Percentiles rank a stretch among this genome's conserved stretches.
These are phyloP conservation scores for Colletotrichum limetticola DNA, from an alignment of 2,329 filamentous ascomycete genomes.

Conservation along the genomic window DNA sequence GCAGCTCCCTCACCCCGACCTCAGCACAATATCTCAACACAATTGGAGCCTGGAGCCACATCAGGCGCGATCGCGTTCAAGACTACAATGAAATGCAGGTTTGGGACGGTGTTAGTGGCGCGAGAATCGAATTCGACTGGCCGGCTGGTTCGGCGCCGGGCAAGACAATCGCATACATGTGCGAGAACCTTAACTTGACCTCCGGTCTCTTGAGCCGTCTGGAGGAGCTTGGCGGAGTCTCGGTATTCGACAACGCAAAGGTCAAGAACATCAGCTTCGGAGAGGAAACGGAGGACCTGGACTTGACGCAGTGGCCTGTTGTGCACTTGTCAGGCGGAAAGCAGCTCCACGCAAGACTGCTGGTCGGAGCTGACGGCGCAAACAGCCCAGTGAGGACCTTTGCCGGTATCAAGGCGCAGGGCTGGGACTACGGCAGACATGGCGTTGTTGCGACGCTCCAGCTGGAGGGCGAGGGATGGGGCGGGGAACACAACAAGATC, in stretches of 20 bases:
- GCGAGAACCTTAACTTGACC: constrained; percentile 91
- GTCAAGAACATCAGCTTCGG: constrained; percentile 86
- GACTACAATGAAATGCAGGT: constrained; percentile 97
- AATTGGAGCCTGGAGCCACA: constrained; percentile 87
- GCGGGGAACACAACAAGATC: constrained; percentile 69
- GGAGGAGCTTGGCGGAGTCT: constrained; percentile 73
- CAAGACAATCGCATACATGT: constrained; percentile 92
- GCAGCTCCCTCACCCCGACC: constrained; percentile 91
- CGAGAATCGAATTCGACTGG: constrained; percentile 91
- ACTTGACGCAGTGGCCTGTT: constrained; percentile 89
- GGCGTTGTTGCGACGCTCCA: constrained; percentile 91
- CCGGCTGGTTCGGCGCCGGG: constrained; percentile 56
- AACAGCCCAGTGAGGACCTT: constrained; percentile 94
- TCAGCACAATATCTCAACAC: constrained; percentile 84
- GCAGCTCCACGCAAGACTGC: constrained; percentile 80
- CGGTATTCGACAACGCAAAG: constrained; percentile 79
- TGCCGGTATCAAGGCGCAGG: constrained; percentile 83
- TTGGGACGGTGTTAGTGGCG: constrained; percentile 93
- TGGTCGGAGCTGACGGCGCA: constrained; percentile 93
- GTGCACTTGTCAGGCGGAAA: constrained; percentile 76
- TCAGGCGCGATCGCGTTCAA: constrained; percentile 80
- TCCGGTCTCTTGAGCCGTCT: constrained; percentile 80
- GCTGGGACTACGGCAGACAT: constrained; percentile 94
- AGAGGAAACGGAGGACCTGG: constrained; percentile 71
- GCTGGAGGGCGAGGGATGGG: constrained; percentile 71